Evolutionary conservation across 345 rosid genomes (phyloP), one percentile per base, ranked within the genome.

Genomic region (Acer campestre): DNA sequence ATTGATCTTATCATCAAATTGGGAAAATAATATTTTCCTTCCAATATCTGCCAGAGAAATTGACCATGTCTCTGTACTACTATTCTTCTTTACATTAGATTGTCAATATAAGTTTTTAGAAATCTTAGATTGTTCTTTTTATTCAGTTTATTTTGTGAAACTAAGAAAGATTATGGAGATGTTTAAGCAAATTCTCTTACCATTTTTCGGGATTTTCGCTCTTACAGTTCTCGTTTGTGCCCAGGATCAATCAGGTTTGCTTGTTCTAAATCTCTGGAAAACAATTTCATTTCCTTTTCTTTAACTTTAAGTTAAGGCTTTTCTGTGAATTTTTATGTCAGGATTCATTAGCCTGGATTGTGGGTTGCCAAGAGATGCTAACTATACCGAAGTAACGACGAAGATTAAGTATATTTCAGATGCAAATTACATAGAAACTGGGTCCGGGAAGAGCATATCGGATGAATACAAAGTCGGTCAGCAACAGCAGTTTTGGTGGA

Each of bases 301-400:
- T 25, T 18, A 8, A 56, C 61, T 49, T 49, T 14, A 49, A 14
- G 58, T 16, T 53, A 16, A 53, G n/a, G 58, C 63, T 10, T 58
- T 59, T 59, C 1, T 8, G 3, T 59, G 27, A n/a, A 59, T 59
- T 59, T 59, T 59, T 9, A 2, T 20, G 3, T 68, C 85, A 82
- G 89, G 86, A 58, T 86, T 86, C 68, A 77, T 86, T 51, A 86
- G 88, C 85, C 75, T 83, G 4, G 89, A 86, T 35, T 86, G 86
- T 75, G 89, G 89, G 16, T 17, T 25, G 65, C 80, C 80, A 0
- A 58, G 63, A 2, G 77, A 59, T 70, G 74, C 78, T n/a, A 75
- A 76, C 61, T 85, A 83, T 22, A 78, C 46, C 1, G 82, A 59
- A n/a, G 1, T 0, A 14, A 9, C 63, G 3, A 59, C 63, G 9